phyloP scores from a whole-genome alignment of 1,284 basidiomycete genomes.

The Sphaerobolus stellatus region DNA sequence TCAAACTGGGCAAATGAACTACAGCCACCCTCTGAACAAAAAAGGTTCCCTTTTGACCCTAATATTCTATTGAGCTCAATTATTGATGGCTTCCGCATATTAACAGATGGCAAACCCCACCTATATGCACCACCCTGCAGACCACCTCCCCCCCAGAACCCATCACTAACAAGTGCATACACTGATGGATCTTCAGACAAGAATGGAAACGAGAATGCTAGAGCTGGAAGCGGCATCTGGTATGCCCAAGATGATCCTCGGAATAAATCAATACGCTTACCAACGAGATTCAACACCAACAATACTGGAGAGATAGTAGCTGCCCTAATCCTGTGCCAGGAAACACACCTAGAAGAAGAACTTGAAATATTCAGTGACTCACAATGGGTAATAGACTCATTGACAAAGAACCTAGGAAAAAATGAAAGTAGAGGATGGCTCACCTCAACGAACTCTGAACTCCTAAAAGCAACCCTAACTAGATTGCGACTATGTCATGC shows the following conservation, averaged over 20 bases:
- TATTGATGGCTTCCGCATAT: slow-evolving; percentile 9
- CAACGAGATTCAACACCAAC: slow-evolving; percentile 11
- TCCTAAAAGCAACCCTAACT: slow-evolving; percentile 15
- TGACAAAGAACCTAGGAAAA: slow-evolving; percentile 19
- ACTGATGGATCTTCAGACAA: slow-evolving; percentile 10
- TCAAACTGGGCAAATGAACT: not conserved
- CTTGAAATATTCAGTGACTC: slow-evolving; percentile 20
- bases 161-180: not conserved
- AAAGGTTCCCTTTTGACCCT: not conserved
- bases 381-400: slow-evolving; percentile 16
- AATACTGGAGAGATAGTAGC: slow-evolving; percentile 20
- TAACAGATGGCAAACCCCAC: not conserved
- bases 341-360: not conserved
- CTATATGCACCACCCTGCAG: not conserved
- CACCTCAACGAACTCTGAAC: slow-evolving; percentile 7
- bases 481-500: slow-evolving; percentile 18
- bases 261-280: not conserved
- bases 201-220: slow-evolving; percentile 4
- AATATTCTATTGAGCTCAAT: not conserved
- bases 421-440: slow-evolving; percentile 27
- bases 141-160: not conserved
- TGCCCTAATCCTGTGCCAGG: slow-evolving; percentile 1
- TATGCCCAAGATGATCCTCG: not conserved
- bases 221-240: slow-evolving; percentile 12
- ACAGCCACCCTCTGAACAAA: not conserved